These are phyloP conservation scores for Fusarium pininemorale DNA, from an alignment of 2,329 filamentous ascomycete species.

Conservation along the genomic window DNA sequence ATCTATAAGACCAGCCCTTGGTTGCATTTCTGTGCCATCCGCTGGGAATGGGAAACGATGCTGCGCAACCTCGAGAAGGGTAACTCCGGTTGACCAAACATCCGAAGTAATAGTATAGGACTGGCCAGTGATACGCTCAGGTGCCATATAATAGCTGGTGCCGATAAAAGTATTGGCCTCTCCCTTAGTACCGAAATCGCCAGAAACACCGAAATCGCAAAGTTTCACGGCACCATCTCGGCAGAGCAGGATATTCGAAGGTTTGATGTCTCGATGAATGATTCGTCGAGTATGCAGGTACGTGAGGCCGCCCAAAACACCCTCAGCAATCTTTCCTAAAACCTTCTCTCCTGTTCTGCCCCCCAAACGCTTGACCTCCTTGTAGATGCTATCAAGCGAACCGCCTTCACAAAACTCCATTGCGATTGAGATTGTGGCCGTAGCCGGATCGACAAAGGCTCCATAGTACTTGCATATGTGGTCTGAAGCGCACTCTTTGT, in stretches of 20 bases:
- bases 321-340: conserved; percentile 94
- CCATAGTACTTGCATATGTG: conserved; percentile 99
- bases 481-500: conserved; percentile 94
- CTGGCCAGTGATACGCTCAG: conserved; percentile 96
- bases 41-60: conserved; percentile 98
- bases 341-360: conserved; percentile 97
- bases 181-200: conserved; percentile 97
- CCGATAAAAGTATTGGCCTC: conserved; percentile 99
- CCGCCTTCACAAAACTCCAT: conserved; percentile 99
- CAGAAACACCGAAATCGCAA: conserved; percentile 97
- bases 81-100: conserved; percentile 97
- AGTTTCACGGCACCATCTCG: conserved; percentile 94
- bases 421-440: conserved; percentile 94
- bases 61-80: conserved; percentile 97
- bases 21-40: conserved; percentile 95
- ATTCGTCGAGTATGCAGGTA: conserved; percentile 97
- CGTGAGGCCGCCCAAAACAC: conserved; percentile 90
- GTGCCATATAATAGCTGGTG: conserved; percentile 99
- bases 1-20: conserved; percentile 91
- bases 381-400: conserved; percentile 95
- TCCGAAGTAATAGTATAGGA: conserved; percentile 98
- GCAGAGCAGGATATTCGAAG: conserved; percentile 94
- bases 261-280: conserved; percentile 99
- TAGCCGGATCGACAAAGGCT: conserved; percentile 95
- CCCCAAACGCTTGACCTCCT: conserved; percentile 94